Evolutionary conservation across 139 green algal genomes (phyloP), one percentile per base, ranked within the genome.

Genomic region (Bryopsis sp.): DNA sequence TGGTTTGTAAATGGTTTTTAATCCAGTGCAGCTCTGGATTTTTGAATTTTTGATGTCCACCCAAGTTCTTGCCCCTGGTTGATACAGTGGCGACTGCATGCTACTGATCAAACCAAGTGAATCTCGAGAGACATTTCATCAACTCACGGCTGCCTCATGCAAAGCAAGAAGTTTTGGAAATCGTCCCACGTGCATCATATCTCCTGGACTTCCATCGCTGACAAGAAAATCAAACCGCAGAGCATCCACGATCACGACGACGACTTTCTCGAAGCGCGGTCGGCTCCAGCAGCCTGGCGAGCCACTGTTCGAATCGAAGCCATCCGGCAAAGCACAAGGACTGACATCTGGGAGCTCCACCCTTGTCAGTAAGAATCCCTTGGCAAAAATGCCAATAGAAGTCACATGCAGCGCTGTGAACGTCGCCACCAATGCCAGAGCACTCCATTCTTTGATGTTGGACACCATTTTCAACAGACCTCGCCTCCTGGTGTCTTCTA

Each of bases 161-260:
- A 34, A 15, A 8, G 11, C 22, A 11, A 64, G 15, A 26, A 67
- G 50, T 33, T 43, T 61, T 8, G 48, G 66, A 39, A 72, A 47
- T 22, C 34, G 39, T 7, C 11, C 48, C 29, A 36, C 31, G 57
- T 72, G 66, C 8, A 39, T 46, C 26, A 15, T 1, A 1, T 22
- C 26, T 22, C 43, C 46, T 31, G 26, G 36, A 5, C 48, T 37
- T 29, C 22, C 31, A 32, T 38, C 48, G 33, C 26, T 36, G 29
- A 47, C 19, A 1, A 84, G 62, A 36, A 90, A 84, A 71, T 93
- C 85, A 39, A 76, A 83, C 1, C 89, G 84, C 26, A 96, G 65
- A 0, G 85, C 89, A 61, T 96, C 89, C 5, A 95, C 73, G 33
- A 96, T 82, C 7, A 96, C 31, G 22, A 90, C 62, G 1, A 93